These are phyloP conservation scores for Conringia planisiliqua DNA, from an alignment of 345 rosid species.

Conservation along the genomic window DNA sequence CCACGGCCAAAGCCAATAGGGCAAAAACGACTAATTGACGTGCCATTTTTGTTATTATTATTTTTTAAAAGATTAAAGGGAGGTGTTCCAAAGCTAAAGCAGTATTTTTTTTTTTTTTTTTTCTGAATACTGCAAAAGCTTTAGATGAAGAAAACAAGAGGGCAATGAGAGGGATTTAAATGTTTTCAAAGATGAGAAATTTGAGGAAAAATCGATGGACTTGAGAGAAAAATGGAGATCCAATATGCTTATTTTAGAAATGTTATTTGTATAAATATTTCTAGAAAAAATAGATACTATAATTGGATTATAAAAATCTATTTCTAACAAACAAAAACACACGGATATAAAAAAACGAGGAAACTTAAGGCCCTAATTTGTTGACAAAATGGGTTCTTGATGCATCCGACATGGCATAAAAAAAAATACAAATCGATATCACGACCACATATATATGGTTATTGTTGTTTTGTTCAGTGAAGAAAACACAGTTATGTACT, in stretches of 20 bases:
- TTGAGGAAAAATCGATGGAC: constrained; percentile 5
- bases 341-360: not conserved
- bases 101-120: not conserved
- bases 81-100: constrained; percentile 34
- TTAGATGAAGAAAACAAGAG: constrained; percentile 17
- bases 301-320: not conserved
- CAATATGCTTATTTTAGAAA: constrained; percentile 17
- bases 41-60: constrained; percentile 5
- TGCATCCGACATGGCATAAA: not conserved
- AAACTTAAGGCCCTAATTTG: not conserved
- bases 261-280: not conserved
- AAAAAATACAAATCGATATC: not conserved
- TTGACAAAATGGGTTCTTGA: not conserved
- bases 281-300: not conserved
- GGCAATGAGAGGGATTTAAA: constrained; percentile 4
- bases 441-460: not conserved
- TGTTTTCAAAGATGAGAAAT: not conserved
- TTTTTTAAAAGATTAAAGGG: not conserved
- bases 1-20: constrained; percentile 27
- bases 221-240: constrained; percentile 21
- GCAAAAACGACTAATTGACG: constrained; percentile 24
- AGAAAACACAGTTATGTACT: constrained; percentile 8
- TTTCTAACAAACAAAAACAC: not conserved
- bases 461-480: not conserved
- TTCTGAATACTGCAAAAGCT: constrained; percentile 28